Base-by-base conservation (phyloP, 139 green algal species). In the Haematococcus sp. region DNA sequence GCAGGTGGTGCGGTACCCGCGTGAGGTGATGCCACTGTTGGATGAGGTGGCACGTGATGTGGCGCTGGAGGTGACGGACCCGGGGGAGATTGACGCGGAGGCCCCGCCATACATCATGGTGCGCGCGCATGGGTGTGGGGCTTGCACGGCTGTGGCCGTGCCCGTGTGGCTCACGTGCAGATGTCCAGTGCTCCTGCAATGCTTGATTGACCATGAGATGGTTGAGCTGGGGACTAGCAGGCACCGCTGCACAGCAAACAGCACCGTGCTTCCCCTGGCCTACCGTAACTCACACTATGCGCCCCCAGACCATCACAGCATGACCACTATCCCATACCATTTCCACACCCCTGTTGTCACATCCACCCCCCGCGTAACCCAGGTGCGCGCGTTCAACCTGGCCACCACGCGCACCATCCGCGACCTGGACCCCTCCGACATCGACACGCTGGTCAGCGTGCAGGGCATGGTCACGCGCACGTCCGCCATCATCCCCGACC, bases 401-500 rank as follows among this genome's bases (percentile, higher is more conserved):
- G 74, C 64, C 7, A 77, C 88, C 59, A 78, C 68, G 28, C 76
- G 75, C 34, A 76, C 87, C 46, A 98, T 99, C 83, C 88, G 96
- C 5, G 95, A 98, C 69, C 86, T 99, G 40, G 91, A 99, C 80
- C 96, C 96, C n/a, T 77, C 84, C 1, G 91, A 98, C 77, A 94
- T 98, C 63, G 90, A 96, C 84, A 90, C 79, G 28, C 86, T 99
- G 58, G 88, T 99, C 46, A 84, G 87, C 34, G 90, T 99, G 28
- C 81, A 84, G 54, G 96, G 96, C 79, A 98, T 99, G 96, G 88
- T 99, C 43, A 99, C 96, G 1, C 88, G 95, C 68, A 87, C 84
- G 35, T 92, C 81, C 44, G 78, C 82, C 66, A 84, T 98, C 85
- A 98, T 98, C 76, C 95, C 95, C 1, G 94, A 99, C 72, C 83